These are phyloP conservation scores for Syncephalastrum contaminatum DNA, from an alignment of 371 early-diverging fungal genomes.

Conservation along the genomic window DNA sequence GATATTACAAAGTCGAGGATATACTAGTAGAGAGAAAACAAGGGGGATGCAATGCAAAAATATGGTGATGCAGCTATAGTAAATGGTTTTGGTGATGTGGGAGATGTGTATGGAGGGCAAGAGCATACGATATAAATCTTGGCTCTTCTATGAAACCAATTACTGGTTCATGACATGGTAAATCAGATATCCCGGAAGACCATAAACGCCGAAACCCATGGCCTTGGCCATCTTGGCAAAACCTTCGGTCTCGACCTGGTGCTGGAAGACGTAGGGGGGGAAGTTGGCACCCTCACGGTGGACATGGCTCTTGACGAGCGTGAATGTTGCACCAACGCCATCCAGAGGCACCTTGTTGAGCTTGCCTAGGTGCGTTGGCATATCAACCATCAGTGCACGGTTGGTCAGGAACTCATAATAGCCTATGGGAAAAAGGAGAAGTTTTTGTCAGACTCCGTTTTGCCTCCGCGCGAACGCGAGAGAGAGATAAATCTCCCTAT, in stretches of 20 bases:
- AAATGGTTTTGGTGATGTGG: no score
- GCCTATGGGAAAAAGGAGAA: constrained; percentile 17
- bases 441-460: constrained; percentile 2
- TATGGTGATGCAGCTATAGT: no score
- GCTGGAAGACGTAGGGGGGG: constrained; percentile 41
- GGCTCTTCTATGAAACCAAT: neutral
- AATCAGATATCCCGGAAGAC: constrained; percentile 57
- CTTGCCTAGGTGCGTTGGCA: constrained; percentile 38
- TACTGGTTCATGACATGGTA: constrained; percentile 40
- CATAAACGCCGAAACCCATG: constrained; percentile 62
- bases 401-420: constrained; percentile 46
- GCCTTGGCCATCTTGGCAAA: constrained; percentile 72
- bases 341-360: constrained; percentile 38
- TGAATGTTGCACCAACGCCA: constrained; percentile 49
- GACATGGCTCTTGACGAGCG: constrained; percentile 62
- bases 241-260: constrained; percentile 73
- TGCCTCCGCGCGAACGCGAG: neutral
- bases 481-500: constrained; percentile 5
- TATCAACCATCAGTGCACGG: constrained; percentile 45
- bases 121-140: no score
- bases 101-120: no score
- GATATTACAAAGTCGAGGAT: no score
- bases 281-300: constrained; percentile 65
- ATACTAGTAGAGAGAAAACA: no score
- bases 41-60: no score